Conservation (phyloP, 768 basidiomycete genomes). For the Auricularia sp. region DNA sequence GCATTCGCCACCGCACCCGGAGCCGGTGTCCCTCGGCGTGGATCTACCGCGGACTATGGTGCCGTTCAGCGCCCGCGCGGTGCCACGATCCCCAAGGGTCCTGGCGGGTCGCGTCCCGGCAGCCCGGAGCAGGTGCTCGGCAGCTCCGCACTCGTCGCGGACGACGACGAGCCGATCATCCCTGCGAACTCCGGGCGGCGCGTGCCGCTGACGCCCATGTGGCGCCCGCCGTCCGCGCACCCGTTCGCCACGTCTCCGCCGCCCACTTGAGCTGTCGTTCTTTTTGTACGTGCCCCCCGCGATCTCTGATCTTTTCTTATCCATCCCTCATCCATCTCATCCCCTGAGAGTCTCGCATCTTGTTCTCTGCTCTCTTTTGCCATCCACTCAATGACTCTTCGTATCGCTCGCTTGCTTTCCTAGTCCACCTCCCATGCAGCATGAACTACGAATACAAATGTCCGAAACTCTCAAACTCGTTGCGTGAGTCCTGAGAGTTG, state of each 20-base stretch:
- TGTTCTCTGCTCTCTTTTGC: neutral
- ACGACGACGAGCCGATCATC: slow-evolving; percentile 69
- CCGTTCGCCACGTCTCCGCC: neutral
- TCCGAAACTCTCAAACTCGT: neutral
- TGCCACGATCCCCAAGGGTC: slow-evolving; percentile 24
- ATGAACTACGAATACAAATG: neutral
- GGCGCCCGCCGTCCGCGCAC: neutral
- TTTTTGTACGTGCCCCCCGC: neutral
- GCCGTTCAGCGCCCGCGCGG: slow-evolving; percentile 1
- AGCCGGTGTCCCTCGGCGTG: neutral
- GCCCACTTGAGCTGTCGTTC: neutral
- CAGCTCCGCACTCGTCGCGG: slow-evolving; percentile 66
- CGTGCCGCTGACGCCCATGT: slow-evolving; percentile 7
- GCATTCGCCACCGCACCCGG: neutral
- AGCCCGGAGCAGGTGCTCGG: slow-evolving; percentile 61
- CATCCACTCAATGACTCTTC: too few species aligned
- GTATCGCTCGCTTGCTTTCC: neutral
- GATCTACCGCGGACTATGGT: slow-evolving; percentile 18
- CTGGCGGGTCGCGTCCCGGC: slow-evolving; percentile 42
- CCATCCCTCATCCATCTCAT: neutral
- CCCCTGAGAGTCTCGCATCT: neutral
- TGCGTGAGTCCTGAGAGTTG: too few species aligned
- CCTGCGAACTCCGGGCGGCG: slow-evolving; percentile 33
- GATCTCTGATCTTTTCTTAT: neutral
- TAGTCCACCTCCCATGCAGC: neutral